Evolutionary conservation across 2,329 filamentous ascomycete genomes (phyloP).

Genomic region (Dactylella cylindrospora): DNA sequence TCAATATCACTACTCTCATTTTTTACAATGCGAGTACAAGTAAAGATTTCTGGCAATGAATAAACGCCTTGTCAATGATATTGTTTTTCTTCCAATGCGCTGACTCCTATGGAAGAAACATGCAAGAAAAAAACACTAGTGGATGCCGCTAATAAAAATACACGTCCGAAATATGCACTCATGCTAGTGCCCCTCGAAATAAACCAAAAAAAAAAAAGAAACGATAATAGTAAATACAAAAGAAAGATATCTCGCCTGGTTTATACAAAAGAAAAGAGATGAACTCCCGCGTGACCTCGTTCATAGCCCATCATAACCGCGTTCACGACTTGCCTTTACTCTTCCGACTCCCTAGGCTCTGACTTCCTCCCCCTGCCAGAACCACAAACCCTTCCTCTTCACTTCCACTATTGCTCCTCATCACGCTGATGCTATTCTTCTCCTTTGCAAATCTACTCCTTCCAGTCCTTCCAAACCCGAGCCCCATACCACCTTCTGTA

Average conservation of each 20-base stretch:
- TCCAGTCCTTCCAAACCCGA: constrained; percentile 29
- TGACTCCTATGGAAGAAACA: too few species aligned
- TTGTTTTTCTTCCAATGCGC: too few species aligned
- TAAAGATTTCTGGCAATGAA: constrained; percentile 1
- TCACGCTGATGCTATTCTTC: constrained; percentile 40
- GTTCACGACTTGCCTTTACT: constrained; percentile 6
- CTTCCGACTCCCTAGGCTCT: constrained; percentile 22
- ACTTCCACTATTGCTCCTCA: constrained; percentile 27
- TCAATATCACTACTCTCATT: too few species aligned
- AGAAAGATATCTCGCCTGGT: not conserved
- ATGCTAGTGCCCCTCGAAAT: too few species aligned
- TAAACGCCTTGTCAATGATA: too few species aligned
- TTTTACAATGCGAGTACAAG: too few species aligned
- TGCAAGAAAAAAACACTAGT: constrained; percentile 15
- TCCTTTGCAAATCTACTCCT: constrained; percentile 33
- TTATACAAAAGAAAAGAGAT: too few species aligned
- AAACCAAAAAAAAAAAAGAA: not conserved
- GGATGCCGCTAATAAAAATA: constrained; percentile 22
- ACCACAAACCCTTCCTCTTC: constrained; percentile 42
- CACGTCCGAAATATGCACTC: not conserved
- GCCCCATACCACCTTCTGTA: constrained; percentile 33
- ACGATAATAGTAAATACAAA: not conserved
- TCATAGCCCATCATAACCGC: constrained; percentile 4
- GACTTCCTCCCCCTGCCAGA: constrained; percentile 30
- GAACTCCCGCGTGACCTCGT: too few species aligned